A percentile compares a stretch with the other conserved stretches of the same genome.
Conservation (phyloP, 768 basidiomycete genomes). For the Suillus paluster region DNA sequence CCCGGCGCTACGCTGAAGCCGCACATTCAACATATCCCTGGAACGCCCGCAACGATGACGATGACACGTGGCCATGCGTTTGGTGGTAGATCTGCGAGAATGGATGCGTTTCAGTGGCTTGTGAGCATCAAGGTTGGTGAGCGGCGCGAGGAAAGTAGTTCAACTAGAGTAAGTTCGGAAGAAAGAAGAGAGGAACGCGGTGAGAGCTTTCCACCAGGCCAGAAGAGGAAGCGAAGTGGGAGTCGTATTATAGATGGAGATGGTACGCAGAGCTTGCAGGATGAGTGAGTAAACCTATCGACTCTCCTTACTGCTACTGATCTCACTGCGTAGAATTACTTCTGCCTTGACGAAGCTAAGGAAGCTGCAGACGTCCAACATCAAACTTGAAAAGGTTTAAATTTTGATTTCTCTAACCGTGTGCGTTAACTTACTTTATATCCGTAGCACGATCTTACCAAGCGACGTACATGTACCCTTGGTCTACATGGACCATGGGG, state of each 20-base stretch:
- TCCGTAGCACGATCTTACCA: constrained; percentile 64
- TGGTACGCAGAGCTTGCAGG: constrained; percentile 60
- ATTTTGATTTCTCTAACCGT: constrained; percentile 11
- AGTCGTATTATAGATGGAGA: constrained; percentile 42
- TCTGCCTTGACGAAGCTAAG: constrained; percentile 70
- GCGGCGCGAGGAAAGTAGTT: constrained; percentile 53
- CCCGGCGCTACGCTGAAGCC: constrained; percentile 9
- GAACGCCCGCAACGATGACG: constrained; percentile 32
- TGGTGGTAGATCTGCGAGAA: constrained; percentile 54
- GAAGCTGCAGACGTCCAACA: constrained; percentile 66
- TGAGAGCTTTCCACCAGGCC: constrained; percentile 15
- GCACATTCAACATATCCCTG: constrained; percentile 22
- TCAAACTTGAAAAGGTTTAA: constrained; percentile 87
- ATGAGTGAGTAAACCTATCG: constrained; percentile 59
- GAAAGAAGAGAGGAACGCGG: not conserved
- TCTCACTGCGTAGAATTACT: constrained; percentile 59
- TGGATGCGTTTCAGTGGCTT: constrained; percentile 76
- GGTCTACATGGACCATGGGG: constrained; percentile 93
- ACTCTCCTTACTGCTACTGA: constrained; percentile 6
- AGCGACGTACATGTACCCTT: constrained; percentile 81
- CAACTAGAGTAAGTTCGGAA: constrained; percentile 54
- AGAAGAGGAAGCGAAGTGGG: constrained; percentile 49
- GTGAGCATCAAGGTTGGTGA: constrained; percentile 71
- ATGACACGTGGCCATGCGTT: constrained; percentile 52
- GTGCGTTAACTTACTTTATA: constrained; percentile 9